Evolutionary conservation across 2,329 filamentous ascomycete genomes (phyloP).

Genomic region (Achaetomium macrosporum): DNA sequence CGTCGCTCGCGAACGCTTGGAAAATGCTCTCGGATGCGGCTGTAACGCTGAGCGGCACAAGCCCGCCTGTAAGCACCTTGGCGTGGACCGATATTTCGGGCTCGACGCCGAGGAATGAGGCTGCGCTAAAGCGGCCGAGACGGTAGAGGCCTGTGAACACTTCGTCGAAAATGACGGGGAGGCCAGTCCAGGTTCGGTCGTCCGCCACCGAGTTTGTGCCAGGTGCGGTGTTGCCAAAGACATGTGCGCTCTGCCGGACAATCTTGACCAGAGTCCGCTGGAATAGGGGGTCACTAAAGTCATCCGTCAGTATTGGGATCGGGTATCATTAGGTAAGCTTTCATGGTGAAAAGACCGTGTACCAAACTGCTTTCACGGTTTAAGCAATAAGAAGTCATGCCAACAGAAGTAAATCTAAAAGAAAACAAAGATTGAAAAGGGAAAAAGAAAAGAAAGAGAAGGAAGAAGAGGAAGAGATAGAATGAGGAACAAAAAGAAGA

Average conservation of each 20-base stretch:
- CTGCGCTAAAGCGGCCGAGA: conserved; percentile 64
- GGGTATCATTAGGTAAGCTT: not conserved
- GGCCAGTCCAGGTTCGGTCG: conserved; percentile 55
- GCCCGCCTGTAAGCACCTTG: conserved; percentile 75
- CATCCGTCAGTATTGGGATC: not conserved
- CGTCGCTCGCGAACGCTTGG: conserved; percentile 60
- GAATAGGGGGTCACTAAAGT: conserved; percentile 67
- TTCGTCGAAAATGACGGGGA: conserved; percentile 78
- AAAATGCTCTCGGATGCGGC: conserved; percentile 70
- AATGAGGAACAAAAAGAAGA: too few relatives aligned
- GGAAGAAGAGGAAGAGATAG: too few relatives aligned
- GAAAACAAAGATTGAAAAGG: too few relatives aligned
- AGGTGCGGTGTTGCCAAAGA: conserved; percentile 28
- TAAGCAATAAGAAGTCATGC: too few relatives aligned
- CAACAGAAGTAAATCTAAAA: too few relatives aligned
- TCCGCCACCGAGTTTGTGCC: conserved; percentile 13
- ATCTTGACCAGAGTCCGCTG: conserved; percentile 64
- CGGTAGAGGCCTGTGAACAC: conserved; percentile 84
- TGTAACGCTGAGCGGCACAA: conserved; percentile 72
- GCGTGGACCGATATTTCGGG: conserved; percentile 77
- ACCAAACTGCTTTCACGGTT: too few relatives aligned
- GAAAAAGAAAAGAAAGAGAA: too few relatives aligned
- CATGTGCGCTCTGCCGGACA: conserved; percentile 52
- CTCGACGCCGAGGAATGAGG: conserved; percentile 61
- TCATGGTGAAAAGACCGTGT: too few relatives aligned